A percentile compares a stretch with the other conserved stretches of the same genome.
phyloP scores from a whole-genome alignment of 1,139 yeast species.

The Martiniozyma asiatica region DNA sequence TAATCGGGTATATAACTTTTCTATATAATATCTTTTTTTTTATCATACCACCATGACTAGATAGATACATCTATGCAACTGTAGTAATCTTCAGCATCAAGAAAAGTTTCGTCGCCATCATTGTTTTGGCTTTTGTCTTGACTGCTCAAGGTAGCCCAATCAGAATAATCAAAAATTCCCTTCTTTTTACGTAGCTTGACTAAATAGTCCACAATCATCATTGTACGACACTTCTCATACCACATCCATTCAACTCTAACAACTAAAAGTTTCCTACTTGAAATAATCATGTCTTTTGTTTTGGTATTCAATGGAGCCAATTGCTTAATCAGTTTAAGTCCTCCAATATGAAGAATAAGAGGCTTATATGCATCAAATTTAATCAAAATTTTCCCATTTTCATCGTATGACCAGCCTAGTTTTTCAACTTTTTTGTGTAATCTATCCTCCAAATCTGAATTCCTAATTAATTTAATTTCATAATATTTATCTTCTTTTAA shows the following conservation, averaged over 20 bases:
- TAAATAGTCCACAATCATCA: slow-evolving; percentile 1
- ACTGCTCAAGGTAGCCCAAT: slow-evolving; percentile 6
- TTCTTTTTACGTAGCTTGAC: not conserved
- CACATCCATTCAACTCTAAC: slow-evolving; percentile 43
- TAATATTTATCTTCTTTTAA: slow-evolving; percentile 5
- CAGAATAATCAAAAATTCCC: no score
- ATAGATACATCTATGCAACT: slow-evolving; percentile 5
- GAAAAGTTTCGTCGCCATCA: no score
- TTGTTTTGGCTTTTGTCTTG: not conserved
- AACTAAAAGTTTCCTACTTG: slow-evolving; percentile 33
- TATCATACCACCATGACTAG: no score
- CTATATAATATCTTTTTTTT: no score
- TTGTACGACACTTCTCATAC: slow-evolving; percentile 28
- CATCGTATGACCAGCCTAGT: no score
- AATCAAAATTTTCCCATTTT: slow-evolving; percentile 1
- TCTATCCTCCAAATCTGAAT: slow-evolving; percentile 1
- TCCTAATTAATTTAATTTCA: slow-evolving; percentile 7
- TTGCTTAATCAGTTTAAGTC: slow-evolving; percentile 22
- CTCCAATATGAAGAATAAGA: no score
- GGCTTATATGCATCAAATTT: not conserved
- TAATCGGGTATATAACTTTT: no score
- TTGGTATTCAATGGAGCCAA: slow-evolving; percentile 41
- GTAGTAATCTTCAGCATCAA: slow-evolving; percentile 2
- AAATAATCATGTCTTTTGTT: slow-evolving; percentile 35
- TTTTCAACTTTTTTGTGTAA: slow-evolving; percentile 1